phyloP scores from a whole-genome alignment of 768 basidiomycete species.

The Psilocybe tampanensis region DNA sequence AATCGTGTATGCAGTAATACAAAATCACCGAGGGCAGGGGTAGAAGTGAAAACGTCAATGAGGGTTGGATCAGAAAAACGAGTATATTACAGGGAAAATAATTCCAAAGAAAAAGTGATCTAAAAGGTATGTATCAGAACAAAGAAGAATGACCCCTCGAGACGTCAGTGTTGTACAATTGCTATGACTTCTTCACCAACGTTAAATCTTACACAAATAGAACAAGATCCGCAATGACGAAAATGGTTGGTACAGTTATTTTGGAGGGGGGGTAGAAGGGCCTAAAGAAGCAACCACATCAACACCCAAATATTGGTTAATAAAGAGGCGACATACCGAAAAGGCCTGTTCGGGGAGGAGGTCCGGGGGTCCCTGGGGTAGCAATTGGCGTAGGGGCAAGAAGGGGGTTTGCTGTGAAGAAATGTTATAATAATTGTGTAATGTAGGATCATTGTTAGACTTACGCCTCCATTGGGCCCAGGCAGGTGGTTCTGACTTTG shows the following conservation, averaged over 20 bases:
- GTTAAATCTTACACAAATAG: slow-evolving; percentile 4
- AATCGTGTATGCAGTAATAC: too few relatives aligned
- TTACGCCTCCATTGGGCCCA: slow-evolving; percentile 88
- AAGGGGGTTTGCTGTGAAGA: slow-evolving; percentile 60
- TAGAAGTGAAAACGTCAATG: too few relatives aligned
- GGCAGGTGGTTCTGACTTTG: slow-evolving; percentile 62
- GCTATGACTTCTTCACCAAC: slow-evolving; percentile 3
- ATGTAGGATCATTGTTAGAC: slow-evolving; percentile 24
- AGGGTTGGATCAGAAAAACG: too few relatives aligned
- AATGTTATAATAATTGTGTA: background rate
- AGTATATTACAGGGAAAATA: too few relatives aligned
- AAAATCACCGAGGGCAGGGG: too few relatives aligned
- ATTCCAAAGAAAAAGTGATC: background rate
- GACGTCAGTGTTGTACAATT: slow-evolving; percentile 7
- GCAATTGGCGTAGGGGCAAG: slow-evolving; percentile 50
- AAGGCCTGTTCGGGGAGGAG: slow-evolving; percentile 59
- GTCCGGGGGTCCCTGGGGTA: slow-evolving; percentile 38
- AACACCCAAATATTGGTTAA: background rate
- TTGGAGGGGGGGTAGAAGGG: slow-evolving; percentile 34
- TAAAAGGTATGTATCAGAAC: background rate
- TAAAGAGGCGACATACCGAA: slow-evolving; percentile 52
- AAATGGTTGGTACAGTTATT: slow-evolving; percentile 12
- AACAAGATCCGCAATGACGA: background rate
- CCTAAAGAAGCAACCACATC: slow-evolving; percentile 17
- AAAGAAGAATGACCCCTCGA: slow-evolving; percentile 7